Percentiles rank a stretch among this genome's conserved stretches.
phyloP scores from a whole-genome alignment of 1,284 basidiomycete species.

The Schizophyllum commune region DNA sequence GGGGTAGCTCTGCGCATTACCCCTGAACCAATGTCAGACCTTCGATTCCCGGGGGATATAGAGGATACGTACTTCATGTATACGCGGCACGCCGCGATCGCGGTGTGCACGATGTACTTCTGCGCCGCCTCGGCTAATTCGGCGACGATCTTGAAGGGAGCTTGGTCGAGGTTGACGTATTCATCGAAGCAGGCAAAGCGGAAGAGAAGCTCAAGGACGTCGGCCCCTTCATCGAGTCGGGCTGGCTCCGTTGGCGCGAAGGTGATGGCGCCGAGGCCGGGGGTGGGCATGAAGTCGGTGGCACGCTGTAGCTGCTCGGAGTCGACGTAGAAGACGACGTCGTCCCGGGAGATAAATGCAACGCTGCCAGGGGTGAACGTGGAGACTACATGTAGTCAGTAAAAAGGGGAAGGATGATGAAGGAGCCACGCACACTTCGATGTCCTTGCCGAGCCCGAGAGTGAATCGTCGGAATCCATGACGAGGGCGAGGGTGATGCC shows the following conservation, averaged over 20 bases:
- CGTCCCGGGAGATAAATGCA: too few relatives aligned
- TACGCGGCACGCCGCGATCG: constrained; percentile 16
- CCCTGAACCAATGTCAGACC: neutral
- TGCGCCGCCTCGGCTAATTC: constrained; percentile 18
- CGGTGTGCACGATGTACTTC: constrained; percentile 18
- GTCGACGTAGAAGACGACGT: too few relatives aligned
- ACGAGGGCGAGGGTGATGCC: too few relatives aligned
- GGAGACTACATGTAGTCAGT: too few relatives aligned
- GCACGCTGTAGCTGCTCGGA: too few relatives aligned
- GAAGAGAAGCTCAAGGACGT: constrained; percentile 16
- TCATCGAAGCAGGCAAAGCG: constrained; percentile 16
- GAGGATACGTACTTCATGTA: constrained; percentile 12
- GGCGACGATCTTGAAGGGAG: constrained; percentile 10
- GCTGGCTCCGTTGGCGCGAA: constrained; percentile 11
- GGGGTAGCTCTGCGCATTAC: constrained; percentile 9
- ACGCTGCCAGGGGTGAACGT: too few relatives aligned
- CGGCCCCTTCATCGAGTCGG: constrained; percentile 16
- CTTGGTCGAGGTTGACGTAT: constrained; percentile 12
- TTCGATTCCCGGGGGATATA: neutral
- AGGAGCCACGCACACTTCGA: too few relatives aligned
- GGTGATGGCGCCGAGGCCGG: too few relatives aligned
- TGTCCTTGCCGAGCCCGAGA: too few relatives aligned
- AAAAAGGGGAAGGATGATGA: too few relatives aligned
- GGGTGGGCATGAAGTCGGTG: too few relatives aligned
- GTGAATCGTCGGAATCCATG: too few relatives aligned